Evolutionary conservation across 108 stramenopile genomes (phyloP).

Genomic region (Skeletonema potamos): DNA sequence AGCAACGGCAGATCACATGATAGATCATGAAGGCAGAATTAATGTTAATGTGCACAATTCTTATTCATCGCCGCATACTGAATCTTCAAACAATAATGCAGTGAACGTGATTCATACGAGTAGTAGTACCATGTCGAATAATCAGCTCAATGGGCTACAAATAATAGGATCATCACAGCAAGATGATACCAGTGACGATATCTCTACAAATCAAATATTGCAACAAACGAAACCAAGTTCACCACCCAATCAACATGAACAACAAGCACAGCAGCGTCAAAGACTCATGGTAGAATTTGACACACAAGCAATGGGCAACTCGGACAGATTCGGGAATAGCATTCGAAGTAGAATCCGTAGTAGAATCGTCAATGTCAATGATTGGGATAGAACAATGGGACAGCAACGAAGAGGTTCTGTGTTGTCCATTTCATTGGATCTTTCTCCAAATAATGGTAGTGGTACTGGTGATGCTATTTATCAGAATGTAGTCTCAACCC

Average conservation of each 20-base stretch:
- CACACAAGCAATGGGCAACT: slow-evolving; percentile 1
- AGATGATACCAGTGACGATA: not conserved
- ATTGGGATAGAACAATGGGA: not conserved
- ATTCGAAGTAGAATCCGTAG: slow-evolving; percentile 11
- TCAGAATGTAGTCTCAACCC: not conserved
- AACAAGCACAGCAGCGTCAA: not conserved
- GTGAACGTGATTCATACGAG: not conserved
- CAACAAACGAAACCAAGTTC: not conserved
- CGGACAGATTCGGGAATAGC: not conserved
- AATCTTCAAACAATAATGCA: not conserved
- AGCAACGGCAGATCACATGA: not conserved
- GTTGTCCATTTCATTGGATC: slow-evolving; percentile 14
- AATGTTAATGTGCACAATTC: not conserved
- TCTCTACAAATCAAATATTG: not conserved
- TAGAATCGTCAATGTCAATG: slow-evolving; percentile 1
- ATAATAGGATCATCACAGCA: not conserved
- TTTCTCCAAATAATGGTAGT: not conserved
- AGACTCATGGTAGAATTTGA: slow-evolving; percentile 25
- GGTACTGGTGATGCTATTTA: too few species aligned
- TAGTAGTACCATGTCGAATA: not conserved
- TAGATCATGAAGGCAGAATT: not conserved
- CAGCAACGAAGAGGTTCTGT: not conserved
- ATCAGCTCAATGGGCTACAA: not conserved
- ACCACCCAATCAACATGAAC: not conserved
- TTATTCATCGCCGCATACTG: not conserved